These are phyloP conservation scores for Arthroderma sp. DNA, from an alignment of 2,329 filamentous ascomycete species.

Conservation along the genomic window DNA sequence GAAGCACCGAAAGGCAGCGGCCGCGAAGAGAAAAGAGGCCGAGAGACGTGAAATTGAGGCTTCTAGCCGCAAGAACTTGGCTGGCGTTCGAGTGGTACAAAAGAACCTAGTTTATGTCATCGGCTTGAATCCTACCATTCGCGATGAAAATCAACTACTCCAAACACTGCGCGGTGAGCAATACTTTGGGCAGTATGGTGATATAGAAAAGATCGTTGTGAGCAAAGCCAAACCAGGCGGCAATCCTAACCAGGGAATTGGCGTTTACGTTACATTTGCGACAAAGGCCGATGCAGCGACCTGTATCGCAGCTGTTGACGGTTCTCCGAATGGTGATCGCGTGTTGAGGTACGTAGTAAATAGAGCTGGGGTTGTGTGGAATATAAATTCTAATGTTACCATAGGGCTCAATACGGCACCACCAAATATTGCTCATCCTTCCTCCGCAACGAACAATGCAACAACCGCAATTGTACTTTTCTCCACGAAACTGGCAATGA, in stretches of 20 bases:
- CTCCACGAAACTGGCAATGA: conserved; percentile 96
- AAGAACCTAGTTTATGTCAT: conserved; percentile 99
- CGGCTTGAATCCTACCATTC: conserved; percentile 77
- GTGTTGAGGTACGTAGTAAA: conserved; percentile 57
- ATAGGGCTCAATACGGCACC: conserved; percentile 63
- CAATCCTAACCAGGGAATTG: conserved; percentile 66
- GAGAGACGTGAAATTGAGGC: conserved; percentile 95
- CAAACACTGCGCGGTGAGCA: conserved; percentile 80
- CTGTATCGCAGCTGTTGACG: conserved; percentile 86
- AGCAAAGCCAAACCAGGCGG: conserved; percentile 77
- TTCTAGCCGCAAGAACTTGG: conserved; percentile 87
- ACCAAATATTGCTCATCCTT: conserved; percentile 99
- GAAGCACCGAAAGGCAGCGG: conserved; percentile 87
- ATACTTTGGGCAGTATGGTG: conserved; percentile 96
- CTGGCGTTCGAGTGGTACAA: conserved; percentile 89
- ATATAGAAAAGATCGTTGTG: conserved; percentile 97
- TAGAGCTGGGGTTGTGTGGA: neutral
- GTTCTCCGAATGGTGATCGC: conserved; percentile 79
- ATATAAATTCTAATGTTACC: neutral
- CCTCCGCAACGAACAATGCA: conserved; percentile 84
- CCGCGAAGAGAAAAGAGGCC: conserved; percentile 79
- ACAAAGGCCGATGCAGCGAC: conserved; percentile 76
- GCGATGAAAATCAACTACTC: conserved; percentile 73
- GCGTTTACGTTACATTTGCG: conserved; percentile 97
- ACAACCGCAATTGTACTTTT: conserved; percentile 95